These are phyloP conservation scores for Pyrus pyrifolia DNA, from an alignment of 306 rosid species.

Conservation along the genomic window DNA sequence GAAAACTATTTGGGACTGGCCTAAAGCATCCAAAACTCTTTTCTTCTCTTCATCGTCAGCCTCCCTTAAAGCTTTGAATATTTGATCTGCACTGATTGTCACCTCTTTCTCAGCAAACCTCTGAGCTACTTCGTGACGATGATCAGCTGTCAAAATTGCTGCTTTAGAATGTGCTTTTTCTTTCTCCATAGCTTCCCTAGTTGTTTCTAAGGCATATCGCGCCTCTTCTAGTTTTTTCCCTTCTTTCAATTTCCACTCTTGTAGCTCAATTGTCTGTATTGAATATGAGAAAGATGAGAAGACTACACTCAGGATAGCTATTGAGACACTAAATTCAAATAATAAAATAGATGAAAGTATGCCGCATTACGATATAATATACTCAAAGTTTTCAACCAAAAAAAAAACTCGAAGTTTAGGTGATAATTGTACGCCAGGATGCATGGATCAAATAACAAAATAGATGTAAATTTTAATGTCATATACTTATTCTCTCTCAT, in stretches of 20 bases:
- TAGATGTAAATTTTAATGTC: neutral
- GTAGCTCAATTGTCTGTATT: conserved; percentile 13
- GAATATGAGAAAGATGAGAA: neutral
- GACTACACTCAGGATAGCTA: neutral
- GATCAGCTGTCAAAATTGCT: conserved; percentile 3
- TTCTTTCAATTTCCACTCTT: conserved; percentile 21
- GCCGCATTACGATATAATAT: too few species aligned
- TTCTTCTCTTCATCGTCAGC: neutral
- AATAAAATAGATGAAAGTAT: too few species aligned
- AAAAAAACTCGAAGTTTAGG: too few species aligned
- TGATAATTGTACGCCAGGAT: too few species aligned
- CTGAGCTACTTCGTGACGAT: conserved; percentile 14
- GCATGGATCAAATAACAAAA: neutral
- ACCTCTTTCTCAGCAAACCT: conserved; percentile 10
- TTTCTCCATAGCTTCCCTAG: neutral
- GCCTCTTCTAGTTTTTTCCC: conserved; percentile 15
- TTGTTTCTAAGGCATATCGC: conserved; percentile 3
- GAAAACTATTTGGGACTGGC: conserved; percentile 8
- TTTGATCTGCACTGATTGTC: conserved; percentile 10
- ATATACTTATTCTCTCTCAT: neutral
- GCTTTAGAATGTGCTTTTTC: conserved; percentile 12
- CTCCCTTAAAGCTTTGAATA: conserved; percentile 7
- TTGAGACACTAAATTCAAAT: neutral
- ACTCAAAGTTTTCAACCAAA: too few species aligned
- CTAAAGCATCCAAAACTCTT: conserved; percentile 9